A percentile compares a stretch with the other conserved stretches of the same genome.
Conservation (phyloP, 2,329 filamentous ascomycete genomes). For the Scedosporium apiospermum region DNA sequence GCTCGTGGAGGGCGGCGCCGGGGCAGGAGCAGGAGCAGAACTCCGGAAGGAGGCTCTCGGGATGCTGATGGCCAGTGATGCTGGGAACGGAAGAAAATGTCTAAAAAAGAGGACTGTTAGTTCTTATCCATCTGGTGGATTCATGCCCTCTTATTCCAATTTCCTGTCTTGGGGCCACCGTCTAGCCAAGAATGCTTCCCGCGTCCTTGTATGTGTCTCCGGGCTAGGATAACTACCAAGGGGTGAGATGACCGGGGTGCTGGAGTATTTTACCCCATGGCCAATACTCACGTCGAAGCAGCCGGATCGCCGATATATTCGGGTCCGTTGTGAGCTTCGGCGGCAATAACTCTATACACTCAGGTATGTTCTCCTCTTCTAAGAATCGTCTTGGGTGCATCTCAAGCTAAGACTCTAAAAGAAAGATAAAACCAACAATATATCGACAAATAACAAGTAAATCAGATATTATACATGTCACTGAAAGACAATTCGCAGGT, state of each 20-base stretch:
- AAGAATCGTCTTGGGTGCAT: not conserved
- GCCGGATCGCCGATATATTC: not conserved
- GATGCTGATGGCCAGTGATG: not conserved
- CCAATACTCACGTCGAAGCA: not conserved
- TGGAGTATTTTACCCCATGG: not conserved
- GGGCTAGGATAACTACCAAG: not conserved
- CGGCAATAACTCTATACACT: not conserved
- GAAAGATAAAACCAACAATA: not conserved
- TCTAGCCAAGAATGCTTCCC: too few species aligned
- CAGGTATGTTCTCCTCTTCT: not conserved
- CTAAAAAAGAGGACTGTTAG: not conserved
- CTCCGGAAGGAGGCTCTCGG: not conserved
- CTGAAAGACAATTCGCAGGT: too few species aligned
- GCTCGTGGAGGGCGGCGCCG: conserved; percentile 30
- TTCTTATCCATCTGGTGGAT: not conserved
- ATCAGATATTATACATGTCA: too few species aligned
- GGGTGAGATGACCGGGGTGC: not conserved
- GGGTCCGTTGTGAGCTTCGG: not conserved
- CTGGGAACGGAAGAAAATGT: not conserved
- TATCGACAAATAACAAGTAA: too few species aligned
- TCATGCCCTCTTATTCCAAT: too few species aligned
- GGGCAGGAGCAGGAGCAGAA: conserved; percentile 38
- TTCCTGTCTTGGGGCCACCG: too few species aligned
- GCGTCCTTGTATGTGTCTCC: too few species aligned
- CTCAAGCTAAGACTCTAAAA: not conserved